Evolutionary conservation across 1,139 yeast genomes (phyloP), one percentile per base, ranked within the genome.

Genomic region (Suhomyces yuchorum): DNA sequence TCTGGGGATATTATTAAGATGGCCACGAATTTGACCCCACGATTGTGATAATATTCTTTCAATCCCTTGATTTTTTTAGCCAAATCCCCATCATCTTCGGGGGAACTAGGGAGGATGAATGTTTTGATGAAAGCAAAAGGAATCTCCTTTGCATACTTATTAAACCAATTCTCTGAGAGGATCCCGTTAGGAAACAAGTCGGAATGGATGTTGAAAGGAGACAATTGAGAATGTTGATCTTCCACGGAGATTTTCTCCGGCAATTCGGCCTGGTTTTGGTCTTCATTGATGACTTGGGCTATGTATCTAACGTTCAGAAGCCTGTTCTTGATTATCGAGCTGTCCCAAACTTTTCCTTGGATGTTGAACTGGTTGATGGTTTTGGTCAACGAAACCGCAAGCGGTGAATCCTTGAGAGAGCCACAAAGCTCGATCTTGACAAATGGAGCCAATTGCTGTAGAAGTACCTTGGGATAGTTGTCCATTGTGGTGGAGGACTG

Each of bases 171-270:
- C 1, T 53, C 51, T 8, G 71, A 64, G 8, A 75, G 53, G 7
- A 75, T 66, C 1, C 80, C 80, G 51, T 75, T 74, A 32, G 80
- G 80, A 44, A 66, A 75, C 40, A 75, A 55, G 37, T 66, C 72
- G 0, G 78, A 73, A 6, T 58, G 44, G 3, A 60, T 52, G 48
- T 72, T 65, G 57, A 75, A 72, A 0, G 80, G 80, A 0, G 78
- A 73, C 3, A 66, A 44, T 2, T 46, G 42, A 8, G 75, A 67
- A 52, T 73, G 75, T 3, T 48, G 56, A 9, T 56, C 56, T 15
- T 49, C 44, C 12, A 20, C 14, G 2, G 18, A 12, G 12, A 36
- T 15, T 14, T 40, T 33, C 12, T 15, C 34, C 6, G 50, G 50
- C 7, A 47, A 19, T n/a, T 22, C 6, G n/a, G 37, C 34, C 12